Conservation (phyloP, 106 monocot species). For the Dendrobium catenatum region DNA sequence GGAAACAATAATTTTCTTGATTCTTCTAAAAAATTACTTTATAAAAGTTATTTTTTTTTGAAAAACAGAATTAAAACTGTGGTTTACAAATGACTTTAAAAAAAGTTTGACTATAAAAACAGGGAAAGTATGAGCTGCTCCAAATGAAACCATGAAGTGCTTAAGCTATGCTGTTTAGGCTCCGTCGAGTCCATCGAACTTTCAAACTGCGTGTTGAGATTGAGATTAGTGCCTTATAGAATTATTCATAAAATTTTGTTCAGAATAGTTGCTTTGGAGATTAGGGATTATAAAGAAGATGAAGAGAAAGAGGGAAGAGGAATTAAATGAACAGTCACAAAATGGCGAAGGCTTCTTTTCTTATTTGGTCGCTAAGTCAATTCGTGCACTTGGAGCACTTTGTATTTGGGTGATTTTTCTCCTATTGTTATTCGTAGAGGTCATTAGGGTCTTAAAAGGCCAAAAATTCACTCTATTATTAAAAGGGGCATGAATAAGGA, state of each 20-base stretch:
- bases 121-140: too few species aligned
- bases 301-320: background rate
- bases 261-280: background rate
- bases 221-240: background rate
- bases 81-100: too few species aligned
- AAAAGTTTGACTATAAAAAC: too few species aligned
- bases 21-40: too few species aligned
- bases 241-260: background rate
- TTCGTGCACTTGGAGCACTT: background rate
- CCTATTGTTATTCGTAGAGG: background rate
- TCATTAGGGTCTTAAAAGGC: background rate
- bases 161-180: background rate
- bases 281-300: background rate
- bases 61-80: too few species aligned
- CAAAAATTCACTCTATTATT: background rate
- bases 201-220: background rate
- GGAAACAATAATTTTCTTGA: too few species aligned
- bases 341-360: background rate
- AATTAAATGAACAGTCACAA: background rate
- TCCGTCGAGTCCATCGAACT: background rate
- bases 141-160: background rate
- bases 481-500: background rate
- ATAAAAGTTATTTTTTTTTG: too few species aligned
- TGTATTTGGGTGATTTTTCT: background rate
- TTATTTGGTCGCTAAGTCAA: background rate